Conservation (phyloP, 306 rosid genomes). For the Prunus mume region DNA sequence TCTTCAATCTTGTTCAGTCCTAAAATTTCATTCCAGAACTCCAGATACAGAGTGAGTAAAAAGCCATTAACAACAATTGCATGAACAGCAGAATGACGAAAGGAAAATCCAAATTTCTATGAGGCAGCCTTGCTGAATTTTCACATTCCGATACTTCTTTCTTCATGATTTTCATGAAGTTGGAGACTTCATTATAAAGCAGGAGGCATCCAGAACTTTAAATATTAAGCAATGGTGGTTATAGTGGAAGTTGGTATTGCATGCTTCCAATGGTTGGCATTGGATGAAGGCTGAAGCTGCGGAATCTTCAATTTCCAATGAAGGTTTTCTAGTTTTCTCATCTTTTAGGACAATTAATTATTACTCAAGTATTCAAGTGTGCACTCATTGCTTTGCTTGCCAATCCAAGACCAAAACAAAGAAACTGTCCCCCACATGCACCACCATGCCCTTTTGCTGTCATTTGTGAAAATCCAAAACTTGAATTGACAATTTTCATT, state of each 20-base stretch:
- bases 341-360: not conserved
- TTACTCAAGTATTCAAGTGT: conserved; percentile 27
- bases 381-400: conserved; percentile 39
- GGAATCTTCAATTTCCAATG: conserved; percentile 54
- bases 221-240: conserved; percentile 7
- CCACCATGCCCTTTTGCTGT: not conserved
- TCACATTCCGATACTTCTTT: not conserved
- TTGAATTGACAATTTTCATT: not conserved
- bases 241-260: conserved; percentile 30
- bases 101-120: not conserved
- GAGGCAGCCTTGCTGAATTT: not conserved
- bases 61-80: too few relatives aligned
- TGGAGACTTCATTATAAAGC: conserved; percentile 1
- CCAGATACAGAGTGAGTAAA: too few relatives aligned
- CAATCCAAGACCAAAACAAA: conserved; percentile 26
- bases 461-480: not conserved
- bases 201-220: not conserved
- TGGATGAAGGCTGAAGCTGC: conserved; percentile 9
- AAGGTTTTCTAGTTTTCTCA: conserved; percentile 14
- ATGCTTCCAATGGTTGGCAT: conserved; percentile 4
- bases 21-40: too few relatives aligned
- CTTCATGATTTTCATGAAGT: not conserved
- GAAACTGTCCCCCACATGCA: conserved; percentile 21
- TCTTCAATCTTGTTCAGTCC: too few relatives aligned
- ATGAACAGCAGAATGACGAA: conserved; percentile 1